A percentile compares a stretch with the other conserved stretches of the same genome.
These are phyloP conservation scores for Suillus subluteus DNA, from an alignment of 768 basidiomycete genomes.

Conservation along the genomic window DNA sequence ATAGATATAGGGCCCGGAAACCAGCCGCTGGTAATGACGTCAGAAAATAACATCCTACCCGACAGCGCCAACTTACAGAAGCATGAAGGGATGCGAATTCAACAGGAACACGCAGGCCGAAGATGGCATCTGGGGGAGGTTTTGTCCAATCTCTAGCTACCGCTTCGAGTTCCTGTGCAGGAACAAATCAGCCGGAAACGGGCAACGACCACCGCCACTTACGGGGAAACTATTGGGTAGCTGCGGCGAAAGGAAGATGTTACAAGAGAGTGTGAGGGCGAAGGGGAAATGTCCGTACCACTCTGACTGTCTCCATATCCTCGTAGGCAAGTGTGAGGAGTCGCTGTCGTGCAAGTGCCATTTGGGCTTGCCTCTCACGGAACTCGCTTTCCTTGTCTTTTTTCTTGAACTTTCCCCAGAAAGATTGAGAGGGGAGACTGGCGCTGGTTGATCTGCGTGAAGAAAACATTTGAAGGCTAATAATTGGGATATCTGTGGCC, in stretches of 20 bases:
- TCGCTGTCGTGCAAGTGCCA: slow-evolving; percentile 74
- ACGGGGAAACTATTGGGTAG: slow-evolving; percentile 72
- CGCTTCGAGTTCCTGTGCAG: slow-evolving; percentile 71
- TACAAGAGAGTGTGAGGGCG: slow-evolving; percentile 18
- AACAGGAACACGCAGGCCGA: slow-evolving; percentile 81
- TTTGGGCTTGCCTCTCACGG: slow-evolving; percentile 54
- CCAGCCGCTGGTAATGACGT: slow-evolving; percentile 58
- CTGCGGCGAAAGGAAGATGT: slow-evolving; percentile 37
- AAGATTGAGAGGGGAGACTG: slow-evolving; percentile 53
- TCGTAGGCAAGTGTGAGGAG: slow-evolving; percentile 81
- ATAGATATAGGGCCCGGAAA: slow-evolving; percentile 84
- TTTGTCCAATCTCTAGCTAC: slow-evolving; percentile 86
- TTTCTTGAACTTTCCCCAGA: slow-evolving; percentile 69
- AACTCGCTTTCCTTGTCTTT: slow-evolving; percentile 71
- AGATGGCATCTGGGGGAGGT: slow-evolving; percentile 77
- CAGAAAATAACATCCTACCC: slow-evolving; percentile 23
- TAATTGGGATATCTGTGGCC: slow-evolving; percentile 29
- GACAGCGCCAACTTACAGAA: slow-evolving; percentile 54
- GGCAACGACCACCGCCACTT: slow-evolving; percentile 26
- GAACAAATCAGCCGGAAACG: slow-evolving; percentile 12
- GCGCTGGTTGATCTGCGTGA: slow-evolving; percentile 65
- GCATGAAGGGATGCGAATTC: slow-evolving; percentile 87
- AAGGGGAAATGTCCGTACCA: slow-evolving; percentile 44
- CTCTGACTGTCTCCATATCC: slow-evolving; percentile 85
- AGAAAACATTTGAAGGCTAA: slow-evolving; percentile 38